Evolutionary conservation across 345 rosid genomes (phyloP), one percentile per base, ranked within the genome.

Genomic region (Populus deltoides): DNA sequence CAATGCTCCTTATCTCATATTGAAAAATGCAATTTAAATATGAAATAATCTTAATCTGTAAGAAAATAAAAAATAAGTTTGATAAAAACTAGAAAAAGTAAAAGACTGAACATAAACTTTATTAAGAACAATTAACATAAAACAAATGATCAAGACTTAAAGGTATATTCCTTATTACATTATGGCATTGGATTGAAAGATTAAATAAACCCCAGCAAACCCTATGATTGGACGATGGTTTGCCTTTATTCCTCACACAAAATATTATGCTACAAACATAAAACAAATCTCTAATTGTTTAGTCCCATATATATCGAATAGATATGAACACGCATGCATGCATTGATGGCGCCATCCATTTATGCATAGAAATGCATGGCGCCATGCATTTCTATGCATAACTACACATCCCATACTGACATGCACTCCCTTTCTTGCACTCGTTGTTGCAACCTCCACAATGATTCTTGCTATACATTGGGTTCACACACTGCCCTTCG

Each of bases 371-470:
- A 33, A 33, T 8, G 12, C 62, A n/a, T 2, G 61, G 24, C 18
- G 2, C 10, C 20, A 36, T 68, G 13, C 8, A 7, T 29, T 27
- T 77, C 79, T 83, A 85, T 1, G 92, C 91, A 69, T 89, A 91
- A 80, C 68, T 86, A 80, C 94, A 89, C 89, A 89, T 86, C 15
- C 94, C 93, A 81, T 79, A 88, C 7, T 75, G 74, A 57, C 94
- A 88, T 13, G 75, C 24, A 51, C 75, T 87, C 27, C 90, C 88
- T 81, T 88, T 89, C 38, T 84, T 61, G 81, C 94, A 91, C 81
- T 77, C 79, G 75, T 85, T 91, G 80, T 75, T 78, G 85, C 93
- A 91, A 41, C 83, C 88, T 22, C 93, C 93, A 53, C 93, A 91
- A 49, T 91, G 88, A 57, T 83, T 83, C 73, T 6, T 84, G 82